These are phyloP conservation scores for Trichoderma brevicompactum DNA, from an alignment of 2,329 filamentous ascomycete species.

Conservation along the genomic window DNA sequence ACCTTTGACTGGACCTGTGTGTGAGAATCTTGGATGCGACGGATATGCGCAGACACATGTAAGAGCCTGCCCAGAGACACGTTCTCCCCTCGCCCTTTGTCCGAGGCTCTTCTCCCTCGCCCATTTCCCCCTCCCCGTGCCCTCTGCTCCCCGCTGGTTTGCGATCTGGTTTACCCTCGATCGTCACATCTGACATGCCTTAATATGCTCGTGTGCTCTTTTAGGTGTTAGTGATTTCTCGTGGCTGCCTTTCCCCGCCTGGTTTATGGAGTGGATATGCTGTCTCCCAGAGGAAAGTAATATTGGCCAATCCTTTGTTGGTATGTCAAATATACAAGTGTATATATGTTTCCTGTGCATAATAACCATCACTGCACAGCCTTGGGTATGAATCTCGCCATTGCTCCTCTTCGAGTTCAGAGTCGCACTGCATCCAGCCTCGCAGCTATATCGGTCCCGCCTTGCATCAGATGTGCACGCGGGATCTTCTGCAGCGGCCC, in stretches of 20 bases:
- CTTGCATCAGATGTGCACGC: slow-evolving; percentile 23
- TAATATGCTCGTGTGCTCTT: background rate
- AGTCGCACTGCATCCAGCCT: slow-evolving; percentile 23
- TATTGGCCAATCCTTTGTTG: background rate
- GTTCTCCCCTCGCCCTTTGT: background rate
- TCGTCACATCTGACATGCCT: slow-evolving; percentile 18
- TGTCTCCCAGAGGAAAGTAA: background rate
- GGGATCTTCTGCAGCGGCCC: slow-evolving; percentile 26
- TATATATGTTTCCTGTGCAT: background rate
- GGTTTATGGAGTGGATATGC: background rate
- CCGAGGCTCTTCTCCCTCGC: slow-evolving; percentile 12
- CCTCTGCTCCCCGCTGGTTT: background rate
- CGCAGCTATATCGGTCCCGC: slow-evolving; percentile 19
- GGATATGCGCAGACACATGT: slow-evolving; percentile 16
- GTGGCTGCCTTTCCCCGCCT: slow-evolving; percentile 12
- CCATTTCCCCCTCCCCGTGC: background rate
- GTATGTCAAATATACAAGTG: background rate
- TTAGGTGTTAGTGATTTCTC: background rate
- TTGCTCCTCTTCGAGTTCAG: background rate
- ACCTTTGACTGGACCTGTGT: background rate
- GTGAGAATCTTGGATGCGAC: slow-evolving; percentile 10
- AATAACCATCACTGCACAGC: background rate
- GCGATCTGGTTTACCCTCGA: slow-evolving; percentile 10
- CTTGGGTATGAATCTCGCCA: background rate
- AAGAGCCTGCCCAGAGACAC: slow-evolving; percentile 10